Conservation (phyloP, 768 basidiomycete genomes). For the Suillus fuscotomentosus region DNA sequence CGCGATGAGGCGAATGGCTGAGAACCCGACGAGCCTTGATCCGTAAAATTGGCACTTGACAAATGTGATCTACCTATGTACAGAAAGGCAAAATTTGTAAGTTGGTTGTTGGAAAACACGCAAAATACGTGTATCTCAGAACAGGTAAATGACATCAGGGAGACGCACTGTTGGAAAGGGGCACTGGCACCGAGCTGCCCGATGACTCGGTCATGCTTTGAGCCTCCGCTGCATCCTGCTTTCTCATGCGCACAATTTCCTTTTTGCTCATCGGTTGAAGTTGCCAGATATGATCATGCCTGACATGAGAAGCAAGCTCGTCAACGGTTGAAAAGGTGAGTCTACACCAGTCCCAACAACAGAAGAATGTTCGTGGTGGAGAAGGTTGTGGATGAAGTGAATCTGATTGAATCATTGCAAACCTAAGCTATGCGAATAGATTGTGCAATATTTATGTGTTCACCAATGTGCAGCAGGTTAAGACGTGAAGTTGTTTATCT, state of each 20-base stretch:
- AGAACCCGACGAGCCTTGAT: neutral
- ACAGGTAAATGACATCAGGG: neutral
- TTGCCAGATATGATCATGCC: constrained; percentile 44
- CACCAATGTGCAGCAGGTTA: neutral
- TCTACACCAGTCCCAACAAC: constrained; percentile 57
- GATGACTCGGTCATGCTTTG: neutral
- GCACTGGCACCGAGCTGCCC: neutral
- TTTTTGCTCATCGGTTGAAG: constrained; percentile 41
- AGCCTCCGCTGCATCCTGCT: constrained; percentile 34
- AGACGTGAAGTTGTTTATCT: constrained; percentile 16
- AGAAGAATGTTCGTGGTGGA: constrained; percentile 27
- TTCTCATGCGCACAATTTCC: constrained; percentile 42
- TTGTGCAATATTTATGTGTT: neutral
- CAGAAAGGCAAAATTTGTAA: neutral
- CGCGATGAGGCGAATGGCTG: neutral
- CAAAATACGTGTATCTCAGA: neutral
- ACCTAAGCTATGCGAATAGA: neutral
- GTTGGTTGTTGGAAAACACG: neutral
- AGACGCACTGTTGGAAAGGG: neutral
- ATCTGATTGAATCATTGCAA: neutral
- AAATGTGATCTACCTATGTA: neutral
- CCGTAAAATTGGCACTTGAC: neutral
- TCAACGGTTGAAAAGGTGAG: constrained; percentile 35
- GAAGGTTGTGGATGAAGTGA: constrained; percentile 6
- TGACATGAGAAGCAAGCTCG: constrained; percentile 46